Base-by-base conservation (phyloP, 202 grass and related monocot species). In the Setaria viridis region DNA sequence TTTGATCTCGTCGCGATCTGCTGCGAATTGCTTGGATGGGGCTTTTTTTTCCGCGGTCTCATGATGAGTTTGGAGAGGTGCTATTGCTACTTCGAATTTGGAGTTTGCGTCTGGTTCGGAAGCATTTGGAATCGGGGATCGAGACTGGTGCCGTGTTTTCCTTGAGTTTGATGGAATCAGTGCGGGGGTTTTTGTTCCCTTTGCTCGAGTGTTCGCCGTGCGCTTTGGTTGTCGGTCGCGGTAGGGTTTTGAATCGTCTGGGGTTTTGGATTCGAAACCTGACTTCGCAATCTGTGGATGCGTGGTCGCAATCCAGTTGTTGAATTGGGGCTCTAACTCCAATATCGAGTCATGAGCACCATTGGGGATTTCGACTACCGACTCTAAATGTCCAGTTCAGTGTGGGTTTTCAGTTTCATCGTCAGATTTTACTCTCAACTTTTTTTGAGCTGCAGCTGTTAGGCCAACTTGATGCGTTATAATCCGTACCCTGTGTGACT, bases 391-490 rank as follows among this genome's bases (percentile, higher is more conserved):
- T 47, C 45, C 10, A 9, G 20, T 29, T 47, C 42, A 29, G 68
- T 14, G n/a, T 71, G 70, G 70, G 70, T 50, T 72, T 64, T 67
- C 8, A 48, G 47, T 48, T 25, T n/a, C n/a, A 39, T 69, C 43
- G 8, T 17, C 9, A 4, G 67, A 46, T 46, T 21, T 70, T 69
- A 41, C 39, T 46, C 21, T 20, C 4, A 12, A 43, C 4, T 42
- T 70, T 70, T 41, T 11, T 69, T 25, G 25, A 25, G 25, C 25
- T 25, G 25, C 25, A 25, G 25, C 25, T 25, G 25, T 25, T 25
- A 25, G 25, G 25, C 25, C 25, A 25, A 25, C 25, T 13, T n/a
- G 67, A 70, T 70, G 42, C 17, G 41, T 70, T 13, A 1, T 30
- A 50, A 37, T 56, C 13, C 14, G 49, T 37, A 19, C 17, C 20